phyloP scores from a whole-genome alignment of 129 eudicot species.

The Cynara cardunculus region DNA sequence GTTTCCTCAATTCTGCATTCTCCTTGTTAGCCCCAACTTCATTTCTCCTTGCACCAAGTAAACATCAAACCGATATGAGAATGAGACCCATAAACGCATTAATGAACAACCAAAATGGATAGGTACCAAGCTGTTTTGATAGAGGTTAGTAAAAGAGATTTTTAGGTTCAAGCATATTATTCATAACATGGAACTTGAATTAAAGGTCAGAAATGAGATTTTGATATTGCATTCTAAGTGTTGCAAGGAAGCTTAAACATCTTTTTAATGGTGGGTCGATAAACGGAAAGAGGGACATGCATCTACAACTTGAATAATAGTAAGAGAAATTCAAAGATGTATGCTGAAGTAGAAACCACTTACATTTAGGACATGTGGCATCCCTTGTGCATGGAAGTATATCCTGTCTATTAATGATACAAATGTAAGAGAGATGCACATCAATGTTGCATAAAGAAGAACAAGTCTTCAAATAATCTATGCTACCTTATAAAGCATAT shows the following conservation, averaged over 20 bases:
- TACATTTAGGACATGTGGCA: conserved; percentile 68
- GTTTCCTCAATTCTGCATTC: neutral
- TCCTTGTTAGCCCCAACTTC: neutral
- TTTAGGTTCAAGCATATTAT: neutral
- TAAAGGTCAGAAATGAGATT: neutral
- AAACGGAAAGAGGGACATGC: neutral
- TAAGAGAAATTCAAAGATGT: conserved; percentile 3
- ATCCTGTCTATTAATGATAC: conserved; percentile 41
- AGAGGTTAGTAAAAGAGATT: neutral
- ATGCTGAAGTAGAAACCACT: conserved; percentile 23
- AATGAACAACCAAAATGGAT: neutral
- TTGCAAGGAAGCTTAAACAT: too few species aligned
- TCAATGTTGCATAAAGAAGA: neutral
- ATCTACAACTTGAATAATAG: neutral
- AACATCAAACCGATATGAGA: neutral
- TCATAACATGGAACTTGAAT: neutral
- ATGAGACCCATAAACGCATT: neutral
- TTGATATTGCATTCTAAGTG: neutral
- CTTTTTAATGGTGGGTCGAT: neutral
- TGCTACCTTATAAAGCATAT: too few species aligned
- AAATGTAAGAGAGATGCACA: conserved; percentile 15
- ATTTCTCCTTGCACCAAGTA: neutral
- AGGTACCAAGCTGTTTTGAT: neutral
- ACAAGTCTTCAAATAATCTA: neutral
- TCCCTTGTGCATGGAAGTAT: conserved; percentile 58